Base-by-base conservation (phyloP, 2,329 filamentous ascomycete genomes). In the Macrophomina pseudophaseolina region DNA sequence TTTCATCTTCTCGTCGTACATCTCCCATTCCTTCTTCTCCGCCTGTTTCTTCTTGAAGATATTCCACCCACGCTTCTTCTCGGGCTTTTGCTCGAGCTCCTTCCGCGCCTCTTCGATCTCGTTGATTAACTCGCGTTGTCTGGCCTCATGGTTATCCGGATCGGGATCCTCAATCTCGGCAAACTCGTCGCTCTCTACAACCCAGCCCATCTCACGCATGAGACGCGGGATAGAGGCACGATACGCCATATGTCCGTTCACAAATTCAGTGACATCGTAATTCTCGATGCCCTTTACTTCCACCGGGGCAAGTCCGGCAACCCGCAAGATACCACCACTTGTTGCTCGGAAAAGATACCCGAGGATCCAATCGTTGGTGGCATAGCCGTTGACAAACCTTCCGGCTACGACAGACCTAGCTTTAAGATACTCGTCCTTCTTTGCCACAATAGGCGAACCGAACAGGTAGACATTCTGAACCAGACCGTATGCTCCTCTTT, bases 161-260 rank as follows among this genome's bases (percentile, higher is more conserved):
- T 99, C 95, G 0, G 95, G 93, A 71, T 99, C 95, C 76, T 98
- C 95, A 68, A 99, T 98, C 79, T 99, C 95, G 0, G 87, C 90
- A 75, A 98, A 99, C 76, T 98, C 94, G 72, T 97, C 93, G 70
- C 90, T 94, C 74, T 97, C 90, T 3, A 98, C 92, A 64, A 90
- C 82, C 93, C 94, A 99, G 16, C 94, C 95, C 42, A 94, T 92
- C 75, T 94, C 90, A 69, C 92, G 88, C 62, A 99, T 84, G 18
- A 99, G 84, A 66, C 88, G 88, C 16, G 95, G 95, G 90, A 99
- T 98, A 44, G 93, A 92, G 32, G 88, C 87, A 77, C 95, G 92
- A 80, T 99, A 99, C 63, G 95, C 92, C 94, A 98, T 98, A 76
- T 99, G 95, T 0, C 95, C 94, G 33, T 90, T 88, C 16, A 98